Percentiles rank a stretch among this genome's conserved stretches.
Evolutionary conservation across 805 yeast species (phyloP).

Genomic region (Sporopachydermia quercuum): DNA sequence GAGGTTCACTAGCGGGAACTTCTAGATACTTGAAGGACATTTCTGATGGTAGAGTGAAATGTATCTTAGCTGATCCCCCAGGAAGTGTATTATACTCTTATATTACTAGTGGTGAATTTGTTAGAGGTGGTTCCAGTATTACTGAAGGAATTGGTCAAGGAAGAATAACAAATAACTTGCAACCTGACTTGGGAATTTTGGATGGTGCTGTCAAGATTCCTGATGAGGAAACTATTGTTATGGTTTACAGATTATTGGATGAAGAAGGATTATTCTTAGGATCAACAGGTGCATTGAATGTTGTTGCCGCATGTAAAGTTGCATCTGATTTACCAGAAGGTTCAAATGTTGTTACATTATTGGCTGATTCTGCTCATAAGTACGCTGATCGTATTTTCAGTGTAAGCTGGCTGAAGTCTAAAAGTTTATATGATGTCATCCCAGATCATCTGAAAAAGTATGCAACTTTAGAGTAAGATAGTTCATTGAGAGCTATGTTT

Average conservation of each 20-base stretch:
- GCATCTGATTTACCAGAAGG: constrained; percentile 67
- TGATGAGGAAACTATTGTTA: constrained; percentile 67
- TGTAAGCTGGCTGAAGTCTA: constrained; percentile 58
- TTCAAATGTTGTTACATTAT: constrained; percentile 72
- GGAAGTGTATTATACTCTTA: constrained; percentile 77
- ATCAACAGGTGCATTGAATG: constrained; percentile 83
- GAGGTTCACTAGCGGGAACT: constrained; percentile 82
- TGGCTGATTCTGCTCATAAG: constrained; percentile 84
- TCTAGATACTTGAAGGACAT: constrained; percentile 64
- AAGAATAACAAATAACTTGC: constrained; percentile 71
- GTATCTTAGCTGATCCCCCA: constrained; percentile 83
- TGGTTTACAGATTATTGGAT: constrained; percentile 71
- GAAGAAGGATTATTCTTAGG: constrained; percentile 88
- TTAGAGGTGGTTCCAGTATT: constrained; percentile 69
- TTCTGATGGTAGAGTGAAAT: constrained; percentile 43
- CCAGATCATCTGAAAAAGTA: constrained; percentile 64
- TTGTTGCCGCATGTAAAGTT: constrained; percentile 71
- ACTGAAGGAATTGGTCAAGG: constrained; percentile 98
- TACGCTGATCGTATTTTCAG: constrained; percentile 74
- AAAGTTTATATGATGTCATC: constrained; percentile 46
- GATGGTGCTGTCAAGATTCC: constrained; percentile 74
- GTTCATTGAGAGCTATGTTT: no score
- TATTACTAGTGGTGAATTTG: constrained; percentile 49
- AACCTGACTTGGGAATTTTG: constrained; percentile 51
- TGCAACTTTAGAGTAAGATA: constrained; percentile 31